Evolutionary conservation across 768 basidiomycete genomes (phyloP).

Genomic region (Trametes maxima): DNA sequence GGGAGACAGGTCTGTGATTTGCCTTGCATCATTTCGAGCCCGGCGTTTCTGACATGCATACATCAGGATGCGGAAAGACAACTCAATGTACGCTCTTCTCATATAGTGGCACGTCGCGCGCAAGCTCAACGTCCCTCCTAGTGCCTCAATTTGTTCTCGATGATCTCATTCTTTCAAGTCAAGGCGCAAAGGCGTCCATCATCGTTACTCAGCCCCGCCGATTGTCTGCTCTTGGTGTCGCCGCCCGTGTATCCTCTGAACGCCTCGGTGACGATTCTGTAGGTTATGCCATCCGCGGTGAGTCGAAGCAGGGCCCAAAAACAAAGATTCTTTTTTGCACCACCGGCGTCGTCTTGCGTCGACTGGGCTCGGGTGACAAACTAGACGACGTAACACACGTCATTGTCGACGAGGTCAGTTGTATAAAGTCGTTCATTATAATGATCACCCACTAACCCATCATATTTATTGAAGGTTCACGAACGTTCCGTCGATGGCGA

Average conservation of each 20-base stretch:
- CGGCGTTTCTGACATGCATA: neutral
- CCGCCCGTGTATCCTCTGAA: conserved; percentile 84
- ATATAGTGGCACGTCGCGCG: neutral
- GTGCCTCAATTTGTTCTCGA: conserved; percentile 93
- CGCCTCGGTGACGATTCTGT: conserved; percentile 74
- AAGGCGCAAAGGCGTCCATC: conserved; percentile 71
- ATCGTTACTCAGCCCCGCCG: conserved; percentile 89
- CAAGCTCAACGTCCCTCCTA: conserved; percentile 28
- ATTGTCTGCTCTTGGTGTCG: conserved; percentile 87
- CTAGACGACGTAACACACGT: conserved; percentile 78
- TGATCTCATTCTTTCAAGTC: conserved; percentile 62
- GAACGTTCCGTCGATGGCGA: conserved; percentile 92
- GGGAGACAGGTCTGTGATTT: conserved; percentile 71
- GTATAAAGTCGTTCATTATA: neutral
- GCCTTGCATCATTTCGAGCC: neutral
- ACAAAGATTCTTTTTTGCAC: conserved; percentile 90
- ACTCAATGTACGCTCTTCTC: conserved; percentile 62
- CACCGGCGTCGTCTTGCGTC: conserved; percentile 87
- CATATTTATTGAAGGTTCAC: conserved; percentile 64
- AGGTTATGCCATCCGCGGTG: conserved; percentile 90
- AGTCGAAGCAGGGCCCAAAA: conserved; percentile 62
- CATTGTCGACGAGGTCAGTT: conserved; percentile 82
- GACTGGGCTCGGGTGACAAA: conserved; percentile 73
- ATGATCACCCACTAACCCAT: neutral
- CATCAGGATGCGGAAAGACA: conserved; percentile 83